These are phyloP conservation scores for Chrysochromulina tobinii DNA, from an alignment of 78 protist species.

Conservation along the genomic window DNA sequence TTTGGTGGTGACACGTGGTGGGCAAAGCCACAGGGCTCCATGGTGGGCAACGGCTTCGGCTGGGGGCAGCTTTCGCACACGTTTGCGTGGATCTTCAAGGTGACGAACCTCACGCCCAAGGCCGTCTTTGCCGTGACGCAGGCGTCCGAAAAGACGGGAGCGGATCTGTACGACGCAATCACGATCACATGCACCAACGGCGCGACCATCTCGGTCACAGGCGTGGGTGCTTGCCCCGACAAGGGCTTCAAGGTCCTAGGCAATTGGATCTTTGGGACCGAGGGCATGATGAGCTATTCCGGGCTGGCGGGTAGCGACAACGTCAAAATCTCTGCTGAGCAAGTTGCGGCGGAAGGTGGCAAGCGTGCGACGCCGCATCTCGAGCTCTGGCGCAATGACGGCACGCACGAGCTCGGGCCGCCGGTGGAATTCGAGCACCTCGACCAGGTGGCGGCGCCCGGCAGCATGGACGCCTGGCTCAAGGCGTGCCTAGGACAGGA, in stretches of 20 bases:
- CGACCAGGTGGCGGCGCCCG: not conserved
- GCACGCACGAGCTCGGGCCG: not conserved
- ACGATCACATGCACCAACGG: not conserved
- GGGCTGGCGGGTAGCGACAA: not conserved
- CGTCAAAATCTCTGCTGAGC: not conserved
- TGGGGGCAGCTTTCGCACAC: conserved; percentile 25
- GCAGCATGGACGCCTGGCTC: not conserved
- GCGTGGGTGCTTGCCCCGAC: not conserved
- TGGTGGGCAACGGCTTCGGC: conserved; percentile 10
- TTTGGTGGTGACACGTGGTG: not conserved
- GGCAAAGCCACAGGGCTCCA: not conserved
- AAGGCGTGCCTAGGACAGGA: not conserved
- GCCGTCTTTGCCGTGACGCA: not conserved
- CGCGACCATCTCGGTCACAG: not conserved
- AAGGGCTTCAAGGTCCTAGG: not conserved
- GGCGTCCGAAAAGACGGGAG: not conserved
- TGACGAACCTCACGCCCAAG: not conserved
- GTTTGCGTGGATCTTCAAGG: not conserved
- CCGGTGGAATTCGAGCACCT: not conserved
- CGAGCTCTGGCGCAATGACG: conserved; percentile 5
- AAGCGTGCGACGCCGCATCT: not conserved
- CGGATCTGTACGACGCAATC: not conserved
- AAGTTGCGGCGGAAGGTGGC: not conserved
- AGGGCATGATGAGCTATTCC: not conserved
- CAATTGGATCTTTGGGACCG: conserved; percentile 6